phyloP scores from a whole-genome alignment of 306 rosid species.

The Spatholobus suberectus region DNA sequence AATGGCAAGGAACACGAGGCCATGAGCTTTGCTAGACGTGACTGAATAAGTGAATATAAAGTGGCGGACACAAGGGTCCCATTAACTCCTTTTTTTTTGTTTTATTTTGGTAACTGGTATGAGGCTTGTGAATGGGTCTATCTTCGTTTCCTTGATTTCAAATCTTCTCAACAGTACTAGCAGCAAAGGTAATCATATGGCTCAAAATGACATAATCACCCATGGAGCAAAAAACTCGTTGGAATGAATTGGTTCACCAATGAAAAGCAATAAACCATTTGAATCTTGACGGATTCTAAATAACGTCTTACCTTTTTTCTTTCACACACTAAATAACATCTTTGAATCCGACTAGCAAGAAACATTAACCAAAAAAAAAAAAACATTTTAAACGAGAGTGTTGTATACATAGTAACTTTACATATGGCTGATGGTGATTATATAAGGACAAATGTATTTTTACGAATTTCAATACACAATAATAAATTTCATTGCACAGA shows the following conservation, averaged over 20 bases:
- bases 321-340: no score
- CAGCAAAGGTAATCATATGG: not conserved
- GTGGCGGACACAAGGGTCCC: constrained; percentile 75
- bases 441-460: no score
- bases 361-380: no score
- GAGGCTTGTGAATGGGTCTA: constrained; percentile 43
- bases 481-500: no score
- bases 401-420: no score
- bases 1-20: constrained; percentile 43
- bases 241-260: not conserved
- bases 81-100: not conserved
- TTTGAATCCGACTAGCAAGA: no score
- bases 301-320: no score
- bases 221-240: constrained; percentile 19
- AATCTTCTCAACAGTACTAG: not conserved
- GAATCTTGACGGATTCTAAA: no score
- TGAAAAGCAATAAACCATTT: constrained; percentile 35
- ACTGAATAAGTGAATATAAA: constrained; percentile 39
- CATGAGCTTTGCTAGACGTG: constrained; percentile 8
- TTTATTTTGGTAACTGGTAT: constrained; percentile 35
- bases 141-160: constrained; percentile 23
- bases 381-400: no score
- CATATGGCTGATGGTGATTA: no score
- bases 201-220: constrained; percentile 10
- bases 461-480: no score